phyloP scores from a whole-genome alignment of 305 asterid species.

The Fraxinus nigra region DNA sequence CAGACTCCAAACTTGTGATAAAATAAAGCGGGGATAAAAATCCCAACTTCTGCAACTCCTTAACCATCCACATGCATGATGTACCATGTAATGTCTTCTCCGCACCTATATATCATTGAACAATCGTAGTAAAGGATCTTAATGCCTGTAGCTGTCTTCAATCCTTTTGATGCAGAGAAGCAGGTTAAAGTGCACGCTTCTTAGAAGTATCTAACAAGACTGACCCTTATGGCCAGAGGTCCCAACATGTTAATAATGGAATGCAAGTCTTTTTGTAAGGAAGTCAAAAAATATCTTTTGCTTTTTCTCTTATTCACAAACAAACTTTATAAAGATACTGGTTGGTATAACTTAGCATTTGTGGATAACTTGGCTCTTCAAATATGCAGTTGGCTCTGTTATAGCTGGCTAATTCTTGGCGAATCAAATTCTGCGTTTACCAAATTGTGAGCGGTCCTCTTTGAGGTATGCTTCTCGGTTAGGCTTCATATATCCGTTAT shows the following conservation, averaged over 20 bases:
- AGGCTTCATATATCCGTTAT: constrained; percentile 41
- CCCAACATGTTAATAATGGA: constrained; percentile 57
- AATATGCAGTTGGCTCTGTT: constrained; percentile 69
- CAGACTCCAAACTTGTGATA: background rate
- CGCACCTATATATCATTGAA: background rate
- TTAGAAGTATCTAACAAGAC: constrained; percentile 59
- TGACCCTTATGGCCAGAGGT: constrained; percentile 56
- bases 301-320: constrained; percentile 30
- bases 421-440: constrained; percentile 65
- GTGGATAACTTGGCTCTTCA: constrained; percentile 50
- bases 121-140: constrained; percentile 37
- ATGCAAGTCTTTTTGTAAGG: constrained; percentile 45
- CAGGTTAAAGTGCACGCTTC: constrained; percentile 69
- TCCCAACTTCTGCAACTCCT: background rate
- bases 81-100: background rate
- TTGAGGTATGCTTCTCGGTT: constrained; percentile 83
- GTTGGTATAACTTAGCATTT: background rate
- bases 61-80: background rate
- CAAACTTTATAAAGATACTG: constrained; percentile 19
- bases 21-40: background rate
- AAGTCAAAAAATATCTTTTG: constrained; percentile 29
- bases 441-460: constrained; percentile 77
- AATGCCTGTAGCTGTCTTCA: constrained; percentile 73
- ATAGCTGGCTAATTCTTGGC: constrained; percentile 59
- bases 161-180: constrained; percentile 93